Percentiles rank a stretch among this genome's conserved stretches.
These are phyloP conservation scores for Emmonsia crescens DNA, from an alignment of 2,329 filamentous ascomycete species.

Conservation along the genomic window DNA sequence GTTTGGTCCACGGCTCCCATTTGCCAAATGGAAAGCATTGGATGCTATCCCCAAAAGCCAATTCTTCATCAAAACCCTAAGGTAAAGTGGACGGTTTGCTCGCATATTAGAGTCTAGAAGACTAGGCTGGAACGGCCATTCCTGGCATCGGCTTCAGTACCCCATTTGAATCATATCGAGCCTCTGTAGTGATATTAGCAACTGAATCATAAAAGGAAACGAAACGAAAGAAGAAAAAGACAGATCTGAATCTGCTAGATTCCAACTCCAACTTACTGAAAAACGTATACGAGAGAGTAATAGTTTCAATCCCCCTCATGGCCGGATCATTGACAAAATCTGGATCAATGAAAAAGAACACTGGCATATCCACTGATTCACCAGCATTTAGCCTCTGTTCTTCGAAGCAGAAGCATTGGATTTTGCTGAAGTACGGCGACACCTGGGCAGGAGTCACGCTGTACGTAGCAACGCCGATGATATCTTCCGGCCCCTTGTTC, in stretches of 20 bases:
- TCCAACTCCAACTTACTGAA: conserved; percentile 60
- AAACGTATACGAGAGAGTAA: conserved; percentile 94
- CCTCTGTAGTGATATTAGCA: conserved; percentile 45
- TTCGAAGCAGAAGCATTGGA: conserved; percentile 99
- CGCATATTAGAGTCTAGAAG: background rate
- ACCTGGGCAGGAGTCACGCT: conserved; percentile 93
- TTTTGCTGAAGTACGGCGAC: conserved; percentile 97
- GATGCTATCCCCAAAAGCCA: background rate
- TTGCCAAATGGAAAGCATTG: background rate
- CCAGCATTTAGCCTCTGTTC: conserved; percentile 88
- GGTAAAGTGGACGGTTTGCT: background rate
- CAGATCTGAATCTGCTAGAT: background rate
- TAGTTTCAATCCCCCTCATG: conserved; percentile 89
- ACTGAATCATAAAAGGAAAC: background rate
- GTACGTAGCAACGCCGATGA: conserved; percentile 96
- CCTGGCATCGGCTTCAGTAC: conserved; percentile 49
- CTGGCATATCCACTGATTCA: conserved; percentile 98
- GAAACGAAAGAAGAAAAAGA: background rate
- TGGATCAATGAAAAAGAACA: conserved; percentile 98
- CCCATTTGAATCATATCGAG: conserved; percentile 73
- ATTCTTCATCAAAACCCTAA: background rate
- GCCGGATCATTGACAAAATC: conserved; percentile 85
- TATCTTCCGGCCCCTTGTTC: conserved; percentile 80
- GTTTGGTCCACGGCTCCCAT: background rate
- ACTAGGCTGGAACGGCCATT: conserved; percentile 2